Evolutionary conservation across 1,284 basidiomycete species (phyloP).

Genomic region (Trametes hirsuta): DNA sequence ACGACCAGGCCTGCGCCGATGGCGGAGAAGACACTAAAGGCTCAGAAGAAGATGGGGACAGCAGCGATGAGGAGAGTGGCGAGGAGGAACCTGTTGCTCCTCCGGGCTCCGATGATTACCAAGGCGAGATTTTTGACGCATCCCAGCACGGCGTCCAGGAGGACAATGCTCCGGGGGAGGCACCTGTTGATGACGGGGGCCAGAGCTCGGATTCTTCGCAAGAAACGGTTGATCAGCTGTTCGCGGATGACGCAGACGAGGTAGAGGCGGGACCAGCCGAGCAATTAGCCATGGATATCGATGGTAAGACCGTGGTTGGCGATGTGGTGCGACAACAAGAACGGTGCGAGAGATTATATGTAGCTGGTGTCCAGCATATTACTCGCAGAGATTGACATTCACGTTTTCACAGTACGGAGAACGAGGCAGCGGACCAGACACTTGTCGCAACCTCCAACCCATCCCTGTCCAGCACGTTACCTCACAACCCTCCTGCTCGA

Average conservation of each 20-base stretch:
- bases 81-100: conserved; percentile 5
- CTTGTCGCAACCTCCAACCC: not conserved
- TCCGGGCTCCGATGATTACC: conserved; percentile 17
- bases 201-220: not conserved
- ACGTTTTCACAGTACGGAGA: not conserved
- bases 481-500: conserved; percentile 14
- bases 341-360: not conserved
- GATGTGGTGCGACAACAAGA: not conserved
- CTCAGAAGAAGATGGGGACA: not conserved
- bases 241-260: not conserved
- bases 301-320: not conserved
- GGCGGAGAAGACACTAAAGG: not conserved
- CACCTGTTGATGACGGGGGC: not conserved
- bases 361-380: not conserved
- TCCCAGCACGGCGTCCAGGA: not conserved
- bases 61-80: not conserved
- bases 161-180: not conserved
- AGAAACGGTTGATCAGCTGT: conserved; percentile 4
- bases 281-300: too few relatives aligned
- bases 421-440: not conserved
- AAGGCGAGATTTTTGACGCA: conserved; percentile 16
- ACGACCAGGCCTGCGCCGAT: not conserved
- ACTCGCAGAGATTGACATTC: not conserved
- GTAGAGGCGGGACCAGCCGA: too few relatives aligned
- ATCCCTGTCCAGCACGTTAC: not conserved